Evolutionary conservation across 2,329 filamentous ascomycete species (phyloP).

Genomic region (Pseudocercospora fijiensis): DNA sequence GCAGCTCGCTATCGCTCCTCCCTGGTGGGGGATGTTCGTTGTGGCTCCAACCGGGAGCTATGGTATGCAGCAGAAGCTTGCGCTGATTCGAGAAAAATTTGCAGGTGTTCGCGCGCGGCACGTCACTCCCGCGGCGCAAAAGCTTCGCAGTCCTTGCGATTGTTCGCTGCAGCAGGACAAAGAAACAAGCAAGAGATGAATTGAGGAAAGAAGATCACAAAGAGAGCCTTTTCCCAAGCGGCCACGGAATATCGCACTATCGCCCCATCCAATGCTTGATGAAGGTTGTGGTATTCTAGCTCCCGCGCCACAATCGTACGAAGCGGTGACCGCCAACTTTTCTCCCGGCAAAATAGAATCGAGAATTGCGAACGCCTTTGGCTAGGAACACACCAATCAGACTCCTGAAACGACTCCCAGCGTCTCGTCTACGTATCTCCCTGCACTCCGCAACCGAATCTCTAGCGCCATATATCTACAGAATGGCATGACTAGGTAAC

Average conservation of each 20-base stretch:
- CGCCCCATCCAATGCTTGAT: background rate
- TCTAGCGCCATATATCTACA: background rate
- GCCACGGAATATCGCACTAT: background rate
- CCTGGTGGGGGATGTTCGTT: background rate
- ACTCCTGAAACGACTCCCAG: background rate
- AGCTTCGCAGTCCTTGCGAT: background rate
- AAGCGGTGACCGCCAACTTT: background rate
- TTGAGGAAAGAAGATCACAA: background rate
- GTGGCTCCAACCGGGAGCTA: slow-evolving; percentile 1
- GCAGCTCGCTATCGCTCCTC: background rate
- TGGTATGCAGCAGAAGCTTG: background rate
- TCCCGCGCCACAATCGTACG: background rate
- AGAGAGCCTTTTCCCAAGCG: background rate
- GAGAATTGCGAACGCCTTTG: background rate
- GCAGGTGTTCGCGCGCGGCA: background rate
- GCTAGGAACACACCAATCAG: background rate
- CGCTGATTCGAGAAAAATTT: background rate
- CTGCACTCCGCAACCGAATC: background rate
- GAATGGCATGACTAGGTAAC: too few species aligned
- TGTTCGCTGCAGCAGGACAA: background rate
- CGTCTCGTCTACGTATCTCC: background rate
- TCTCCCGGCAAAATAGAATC: background rate
- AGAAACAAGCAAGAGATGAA: background rate
- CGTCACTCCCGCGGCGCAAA: background rate
- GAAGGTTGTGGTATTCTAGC: background rate